phyloP scores from a whole-genome alignment of 225 moss, liverwort and hornwort species.

The Straminergon stramineum region DNA sequence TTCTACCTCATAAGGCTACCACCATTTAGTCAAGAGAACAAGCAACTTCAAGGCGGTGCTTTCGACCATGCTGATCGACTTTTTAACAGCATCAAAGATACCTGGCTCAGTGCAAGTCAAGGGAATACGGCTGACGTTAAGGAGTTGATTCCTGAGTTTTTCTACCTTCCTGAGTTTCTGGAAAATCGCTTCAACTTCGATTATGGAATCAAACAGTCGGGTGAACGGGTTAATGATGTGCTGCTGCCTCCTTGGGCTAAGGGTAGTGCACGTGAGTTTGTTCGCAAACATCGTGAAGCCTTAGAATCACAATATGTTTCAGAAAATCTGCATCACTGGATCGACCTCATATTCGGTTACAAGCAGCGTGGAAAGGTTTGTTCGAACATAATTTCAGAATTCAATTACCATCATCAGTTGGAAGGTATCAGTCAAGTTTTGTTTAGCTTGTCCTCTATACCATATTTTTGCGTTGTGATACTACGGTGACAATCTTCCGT shows the following conservation, averaged over 20 bases:
- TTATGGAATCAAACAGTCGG: slow-evolving; percentile 80
- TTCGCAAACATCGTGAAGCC: slow-evolving; percentile 81
- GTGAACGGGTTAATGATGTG: slow-evolving; percentile 80
- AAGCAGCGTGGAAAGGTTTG: slow-evolving; percentile 80
- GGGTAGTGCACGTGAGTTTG: slow-evolving; percentile 82
- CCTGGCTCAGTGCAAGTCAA: slow-evolving; percentile 90
- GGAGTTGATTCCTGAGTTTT: slow-evolving; percentile 89
- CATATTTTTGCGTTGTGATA: not conserved
- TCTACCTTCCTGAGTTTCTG: slow-evolving; percentile 79
- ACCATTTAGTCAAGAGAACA: slow-evolving; percentile 82
- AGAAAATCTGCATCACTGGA: slow-evolving; percentile 91
- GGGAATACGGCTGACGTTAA: slow-evolving; percentile 93
- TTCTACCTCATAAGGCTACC: slow-evolving; percentile 81
- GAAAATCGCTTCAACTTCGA: slow-evolving; percentile 81
- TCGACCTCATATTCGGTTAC: slow-evolving; percentile 84
- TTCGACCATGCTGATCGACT: slow-evolving; percentile 91
- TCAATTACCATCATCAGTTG: not conserved
- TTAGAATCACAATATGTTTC: slow-evolving; percentile 91
- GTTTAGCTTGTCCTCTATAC: not conserved
- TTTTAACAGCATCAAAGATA: slow-evolving; percentile 84
- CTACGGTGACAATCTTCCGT: not conserved
- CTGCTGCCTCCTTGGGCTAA: slow-evolving; percentile 91
- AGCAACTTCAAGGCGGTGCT: slow-evolving; percentile 79
- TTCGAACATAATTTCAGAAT: not conserved
- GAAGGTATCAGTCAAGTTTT: not conserved